Evolutionary conservation across 2,329 filamentous ascomycete species (phyloP), one percentile per base, ranked within the genome.

Genomic region (Chaetomiaceae sp.): DNA sequence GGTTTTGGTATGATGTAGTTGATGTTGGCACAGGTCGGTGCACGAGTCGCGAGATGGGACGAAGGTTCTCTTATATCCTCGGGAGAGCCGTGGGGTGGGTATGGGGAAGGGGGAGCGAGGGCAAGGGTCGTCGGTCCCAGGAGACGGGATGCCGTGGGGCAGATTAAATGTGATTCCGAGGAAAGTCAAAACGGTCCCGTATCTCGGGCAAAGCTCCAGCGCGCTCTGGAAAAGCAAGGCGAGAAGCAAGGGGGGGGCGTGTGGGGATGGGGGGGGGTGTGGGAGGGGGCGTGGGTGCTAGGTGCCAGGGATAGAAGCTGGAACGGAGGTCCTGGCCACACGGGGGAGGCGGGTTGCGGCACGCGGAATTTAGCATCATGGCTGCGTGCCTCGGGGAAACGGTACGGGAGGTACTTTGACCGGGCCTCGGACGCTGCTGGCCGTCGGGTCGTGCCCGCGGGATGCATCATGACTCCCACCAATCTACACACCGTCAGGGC

Each of bases 91-190:
- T 43, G 49, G 43, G 43, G 31, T 47, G 47, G 23, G 38, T 13
- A 19, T 38, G 44, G 47, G 41, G 33, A 44, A 13, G 23, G 43
- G 45, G 49, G 38, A n/a, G 47, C 16, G 48, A 20, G 43, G 42
- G 40, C 58, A 58, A 59, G 55, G 58, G 56, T 55, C 19, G 45
- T 17, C 45, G 19, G 55, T 51, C 59, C 59, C 59, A 58, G 44
- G 54, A 51, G 52, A 56, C 55, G 55, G 59, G 59, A 56, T 58
- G 33, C 50, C 58, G 57, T 61, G 59, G 59, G 59, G 59, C 59
- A 61, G 55, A 59, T 58, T 55, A 59, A 56, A 50, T 55, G 40
- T 19, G 45, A 49, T 42, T 53, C 41, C 41, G 41, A 33, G 40
- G 33, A 30, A 40, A 33, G 23, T 44, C 33, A 44, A 50, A 41